phyloP scores from a whole-genome alignment of 768 basidiomycete genomes.

The Podaxis pistillaris region DNA sequence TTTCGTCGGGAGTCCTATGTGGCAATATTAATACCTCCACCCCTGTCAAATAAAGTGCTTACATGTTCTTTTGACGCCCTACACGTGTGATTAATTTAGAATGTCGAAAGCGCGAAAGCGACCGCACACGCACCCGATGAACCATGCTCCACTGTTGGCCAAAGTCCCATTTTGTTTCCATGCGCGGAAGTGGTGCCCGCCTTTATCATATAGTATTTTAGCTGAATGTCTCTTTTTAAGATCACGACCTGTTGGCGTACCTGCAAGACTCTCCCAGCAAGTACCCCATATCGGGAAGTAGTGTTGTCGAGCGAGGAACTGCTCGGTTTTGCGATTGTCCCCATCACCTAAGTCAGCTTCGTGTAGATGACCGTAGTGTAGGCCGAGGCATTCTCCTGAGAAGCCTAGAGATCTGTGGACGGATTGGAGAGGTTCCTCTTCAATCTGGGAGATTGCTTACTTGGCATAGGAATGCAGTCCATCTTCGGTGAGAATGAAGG shows the following conservation, averaged over 20 bases:
- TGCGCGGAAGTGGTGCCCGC: constrained; percentile 87
- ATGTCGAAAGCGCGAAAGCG: background rate
- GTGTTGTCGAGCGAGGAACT: constrained; percentile 73
- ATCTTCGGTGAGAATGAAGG: constrained; percentile 70
- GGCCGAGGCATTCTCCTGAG: constrained; percentile 77
- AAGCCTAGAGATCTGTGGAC: constrained; percentile 70
- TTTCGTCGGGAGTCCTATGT: constrained; percentile 52
- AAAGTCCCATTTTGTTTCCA: constrained; percentile 85
- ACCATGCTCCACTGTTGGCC: constrained; percentile 79
- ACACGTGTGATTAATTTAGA: background rate
- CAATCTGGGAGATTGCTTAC: constrained; percentile 31
- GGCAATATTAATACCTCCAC: background rate
- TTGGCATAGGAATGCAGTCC: constrained; percentile 73
- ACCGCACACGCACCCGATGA: constrained; percentile 59
- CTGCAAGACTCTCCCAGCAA: constrained; percentile 84
- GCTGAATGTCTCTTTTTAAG: background rate
- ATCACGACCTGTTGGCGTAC: constrained; percentile 25
- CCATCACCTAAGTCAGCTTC: constrained; percentile 85
- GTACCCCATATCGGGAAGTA: constrained; percentile 80
- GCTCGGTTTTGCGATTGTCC: constrained; percentile 63
- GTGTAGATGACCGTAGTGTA: constrained; percentile 75
- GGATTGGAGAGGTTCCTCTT: background rate
- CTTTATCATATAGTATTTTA: constrained; percentile 27
- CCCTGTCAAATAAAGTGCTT: constrained; percentile 2
- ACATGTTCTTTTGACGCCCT: constrained; percentile 78